A percentile compares a stretch with the other conserved stretches of the same genome.
Evolutionary conservation across 2,329 filamentous ascomycete species (phyloP).

Genomic region (Verticillium zaregamsianum): DNA sequence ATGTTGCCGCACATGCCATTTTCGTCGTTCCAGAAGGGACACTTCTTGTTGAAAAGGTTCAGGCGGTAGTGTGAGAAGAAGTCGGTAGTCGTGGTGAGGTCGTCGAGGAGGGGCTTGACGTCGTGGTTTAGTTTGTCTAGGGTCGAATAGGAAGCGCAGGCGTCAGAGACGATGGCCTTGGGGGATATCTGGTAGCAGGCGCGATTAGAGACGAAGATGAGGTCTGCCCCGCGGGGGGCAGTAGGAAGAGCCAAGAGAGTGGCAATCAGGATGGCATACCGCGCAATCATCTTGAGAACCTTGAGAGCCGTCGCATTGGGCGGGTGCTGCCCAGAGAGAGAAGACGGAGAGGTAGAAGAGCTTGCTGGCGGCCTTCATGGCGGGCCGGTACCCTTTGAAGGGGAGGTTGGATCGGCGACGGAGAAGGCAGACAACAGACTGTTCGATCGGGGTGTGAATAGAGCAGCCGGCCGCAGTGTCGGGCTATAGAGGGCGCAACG

Average conservation of each 20-base stretch:
- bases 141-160: constrained; percentile 88
- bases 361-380: constrained; percentile 50
- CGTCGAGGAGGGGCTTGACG: constrained; percentile 71
- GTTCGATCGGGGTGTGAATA: constrained; percentile 76
- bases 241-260: constrained; percentile 8
- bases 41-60: constrained; percentile 90
- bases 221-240: constrained; percentile 6
- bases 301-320: constrained; percentile 32
- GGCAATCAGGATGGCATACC: constrained; percentile 36
- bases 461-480: neutral
- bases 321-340: constrained; percentile 47
- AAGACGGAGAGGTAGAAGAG: constrained; percentile 54
- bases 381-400: constrained; percentile 4
- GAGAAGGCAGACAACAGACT: constrained; percentile 79
- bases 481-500: neutral
- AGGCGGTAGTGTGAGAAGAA: constrained; percentile 98
- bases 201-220: constrained; percentile 34
- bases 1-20: constrained; percentile 95
- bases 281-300: constrained; percentile 43
- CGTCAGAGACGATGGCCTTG: constrained; percentile 84
- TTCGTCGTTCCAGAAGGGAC: constrained; percentile 93
- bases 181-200: constrained; percentile 68
- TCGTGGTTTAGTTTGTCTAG: constrained; percentile 79
- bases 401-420: constrained; percentile 29
- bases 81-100: constrained; percentile 82